Evolutionary conservation across 1,284 basidiomycete genomes (phyloP), one percentile per base, ranked within the genome.

Genomic region (Kwoniella shivajii): DNA sequence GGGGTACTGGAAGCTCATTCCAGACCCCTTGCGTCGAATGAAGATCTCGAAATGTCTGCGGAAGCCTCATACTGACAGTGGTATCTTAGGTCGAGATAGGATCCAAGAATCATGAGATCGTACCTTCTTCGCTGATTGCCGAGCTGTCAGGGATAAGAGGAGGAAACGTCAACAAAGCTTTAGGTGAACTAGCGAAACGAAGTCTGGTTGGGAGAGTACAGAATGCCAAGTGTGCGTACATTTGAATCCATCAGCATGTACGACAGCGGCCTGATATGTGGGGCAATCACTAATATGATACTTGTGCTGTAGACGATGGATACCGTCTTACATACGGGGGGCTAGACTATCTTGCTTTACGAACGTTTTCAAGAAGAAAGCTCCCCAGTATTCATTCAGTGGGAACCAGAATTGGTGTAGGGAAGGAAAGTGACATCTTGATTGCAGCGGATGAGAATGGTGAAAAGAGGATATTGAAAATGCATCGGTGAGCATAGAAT

Each of bases 361-460:
- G 92, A 39, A 89, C 95, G 1, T 83, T 99, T 72, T 92, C 90
- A 2, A 93, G 94, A 75, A 80, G 93, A 56, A 91, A 91, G 64
- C 85, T 89, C 1, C 82, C 92, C 77, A 72, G 69, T 29, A 76
- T 81, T 2, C 81, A 88, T 64, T 90, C 89, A 24, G 91, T 99
- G 31, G 96, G 95, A 13, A 95, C 96, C 73, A 92, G 96, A 79
- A 95, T 99, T 67, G 95, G 95, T 33, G 94, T 98, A 26, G 95
- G 95, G 26, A 99, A 99, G 79, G 96, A 99, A 79, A 92, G 90
- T 56, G 93, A 99, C 77, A 94, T 99, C 71, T 93, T 97, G 71
- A 84, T 98, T 59, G 93, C 97, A 6, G 90, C 90, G 1, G 87
- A 93, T 64, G 81, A 84, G 10, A 87, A 89, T 50, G 89, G 89